Evolutionary conservation across 768 basidiomycete genomes (phyloP), one percentile per base, ranked within the genome.

Genomic region (Russula sp.): DNA sequence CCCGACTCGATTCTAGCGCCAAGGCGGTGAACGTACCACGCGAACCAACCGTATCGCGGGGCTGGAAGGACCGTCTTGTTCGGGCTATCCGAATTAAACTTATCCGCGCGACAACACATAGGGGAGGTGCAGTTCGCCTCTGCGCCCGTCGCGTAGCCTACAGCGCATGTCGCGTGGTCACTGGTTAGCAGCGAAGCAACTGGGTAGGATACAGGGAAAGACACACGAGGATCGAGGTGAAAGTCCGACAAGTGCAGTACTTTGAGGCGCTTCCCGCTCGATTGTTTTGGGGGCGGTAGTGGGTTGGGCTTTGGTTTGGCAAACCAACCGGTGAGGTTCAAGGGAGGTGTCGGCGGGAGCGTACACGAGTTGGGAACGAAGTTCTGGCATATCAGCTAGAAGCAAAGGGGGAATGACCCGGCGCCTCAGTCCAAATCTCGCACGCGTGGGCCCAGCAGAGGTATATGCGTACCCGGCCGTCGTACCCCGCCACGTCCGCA

Each of bases 201-300:
- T 48, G 32, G 22, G 34, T 14, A 27, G 8, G 45, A n/a, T n/a
- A 44, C 5, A 18, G 27, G 54, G 52, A 52, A 44, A 44, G 18
- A 68, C 80, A 55, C 67, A 86, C 88, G 80, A 44, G 88, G 85
- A 71, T 91, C 89, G 57, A 91, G 73, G 71, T 90, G 89, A 61
- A 88, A 77, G 69, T 91, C 89, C 1, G 87, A 88, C n/a, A 91
- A 61, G 70, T 91, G 89, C 61, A 91, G 73, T 0, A 90, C 84
- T 70, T 88, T 89, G 50, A 89, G 74, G 42, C 83, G 77, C 68
- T 87, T 73, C 13, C 88, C 88, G 48, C 83, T 87, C 16, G 80
- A 79, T 70, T 78, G 77, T 70, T 79, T 86, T 0, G 78, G 77
- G 9, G 76, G 63, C n/a, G 86, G 87, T 11, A 85, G 78, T 3